A percentile compares a stretch with the other conserved stretches of the same genome.
Evolutionary conservation across 306 rosid genomes (phyloP).

Genomic region (Carpinus viminea): DNA sequence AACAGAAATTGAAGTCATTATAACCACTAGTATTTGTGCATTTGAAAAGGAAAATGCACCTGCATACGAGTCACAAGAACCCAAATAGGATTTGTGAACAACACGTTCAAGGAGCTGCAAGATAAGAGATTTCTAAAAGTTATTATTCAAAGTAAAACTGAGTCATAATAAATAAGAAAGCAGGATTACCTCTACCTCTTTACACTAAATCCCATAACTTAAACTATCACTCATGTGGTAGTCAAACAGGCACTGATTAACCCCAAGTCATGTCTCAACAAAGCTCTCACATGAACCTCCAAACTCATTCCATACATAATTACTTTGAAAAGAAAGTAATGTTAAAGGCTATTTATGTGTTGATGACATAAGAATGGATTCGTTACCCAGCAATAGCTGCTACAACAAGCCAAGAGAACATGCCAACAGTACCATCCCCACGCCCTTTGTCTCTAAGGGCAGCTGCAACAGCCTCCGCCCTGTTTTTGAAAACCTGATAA

Average conservation of each 20-base stretch:
- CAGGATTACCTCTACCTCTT: constrained; percentile 3
- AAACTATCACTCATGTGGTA: constrained; percentile 1
- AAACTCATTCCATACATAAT: neutral
- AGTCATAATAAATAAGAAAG: neutral
- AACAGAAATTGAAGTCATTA: neutral
- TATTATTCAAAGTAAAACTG: constrained; percentile 9
- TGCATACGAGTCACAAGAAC: constrained; percentile 95
- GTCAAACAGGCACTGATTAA: neutral
- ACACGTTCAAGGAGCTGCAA: constrained; percentile 80
- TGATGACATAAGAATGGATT: neutral
- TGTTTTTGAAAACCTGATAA: constrained; percentile 84
- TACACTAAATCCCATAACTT: neutral
- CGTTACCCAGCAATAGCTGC: constrained; percentile 84
- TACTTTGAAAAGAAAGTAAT: neutral
- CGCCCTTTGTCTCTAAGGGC: constrained; percentile 57
- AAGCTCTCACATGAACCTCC: constrained; percentile 7
- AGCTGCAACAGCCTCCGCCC: constrained; percentile 73
- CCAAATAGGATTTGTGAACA: constrained; percentile 80
- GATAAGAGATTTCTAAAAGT: constrained; percentile 12
- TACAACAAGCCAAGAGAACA: constrained; percentile 81
- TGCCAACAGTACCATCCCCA: constrained; percentile 85
- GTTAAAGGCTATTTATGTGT: neutral
- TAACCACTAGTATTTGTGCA: neutral
- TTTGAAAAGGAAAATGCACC: constrained; percentile 40
- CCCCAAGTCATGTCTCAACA: neutral